These are phyloP conservation scores for Solanum sitiens DNA, from an alignment of 257 asterid genomes.

Conservation along the genomic window DNA sequence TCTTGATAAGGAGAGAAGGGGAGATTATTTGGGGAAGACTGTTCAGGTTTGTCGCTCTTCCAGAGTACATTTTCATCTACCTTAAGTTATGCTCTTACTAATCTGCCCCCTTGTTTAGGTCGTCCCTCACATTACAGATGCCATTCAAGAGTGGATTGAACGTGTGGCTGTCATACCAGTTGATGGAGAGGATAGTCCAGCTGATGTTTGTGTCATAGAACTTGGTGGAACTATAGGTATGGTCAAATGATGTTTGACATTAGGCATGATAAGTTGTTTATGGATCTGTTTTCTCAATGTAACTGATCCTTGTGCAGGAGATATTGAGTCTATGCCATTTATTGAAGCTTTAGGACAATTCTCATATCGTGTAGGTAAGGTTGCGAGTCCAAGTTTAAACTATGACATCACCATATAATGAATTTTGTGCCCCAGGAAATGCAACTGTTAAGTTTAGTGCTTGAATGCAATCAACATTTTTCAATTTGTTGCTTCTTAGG, in stretches of 20 bases:
- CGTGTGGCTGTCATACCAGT: conserved; percentile 65
- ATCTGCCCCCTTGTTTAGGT: conserved; percentile 32
- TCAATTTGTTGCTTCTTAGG: conserved; percentile 25
- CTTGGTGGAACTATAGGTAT: conserved; percentile 82
- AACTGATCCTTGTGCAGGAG: conserved; percentile 36
- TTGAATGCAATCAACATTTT: not conserved
- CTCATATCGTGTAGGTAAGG: conserved; percentile 73
- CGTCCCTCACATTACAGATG: conserved; percentile 81
- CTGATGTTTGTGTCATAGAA: conserved; percentile 81
- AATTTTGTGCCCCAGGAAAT: not conserved
- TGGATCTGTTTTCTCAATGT: not conserved
- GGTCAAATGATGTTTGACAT: not conserved
- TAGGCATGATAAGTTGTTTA: not conserved
- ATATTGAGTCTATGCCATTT: conserved; percentile 75
- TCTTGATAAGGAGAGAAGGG: conserved; percentile 66
- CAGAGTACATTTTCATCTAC: not conserved
- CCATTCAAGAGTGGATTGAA: conserved; percentile 82
- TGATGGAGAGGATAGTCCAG: conserved; percentile 69
- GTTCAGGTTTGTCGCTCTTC: conserved; percentile 44
- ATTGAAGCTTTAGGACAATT: conserved; percentile 81
- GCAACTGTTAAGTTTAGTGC: not conserved
- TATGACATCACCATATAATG: not conserved
- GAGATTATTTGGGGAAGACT: conserved; percentile 65
- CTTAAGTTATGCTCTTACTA: not conserved
- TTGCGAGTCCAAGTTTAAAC: not conserved